Conservation (phyloP, 176 grass and related monocot genomes). For the Musa itinerans region DNA sequence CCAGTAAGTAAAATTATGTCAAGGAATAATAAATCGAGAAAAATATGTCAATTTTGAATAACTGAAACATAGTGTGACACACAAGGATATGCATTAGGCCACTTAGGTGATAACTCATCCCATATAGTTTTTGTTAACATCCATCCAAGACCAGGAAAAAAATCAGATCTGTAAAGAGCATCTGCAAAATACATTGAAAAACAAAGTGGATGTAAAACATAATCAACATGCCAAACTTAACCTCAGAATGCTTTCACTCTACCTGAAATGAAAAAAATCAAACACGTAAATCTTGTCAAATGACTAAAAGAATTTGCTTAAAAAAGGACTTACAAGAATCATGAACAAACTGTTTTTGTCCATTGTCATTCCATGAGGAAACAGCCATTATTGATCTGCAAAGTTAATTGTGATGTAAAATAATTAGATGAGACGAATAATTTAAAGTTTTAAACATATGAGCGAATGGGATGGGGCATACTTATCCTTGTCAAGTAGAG, state of each 20-base stretch:
- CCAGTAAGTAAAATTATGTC: constrained; percentile 95
- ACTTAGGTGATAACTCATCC: constrained; percentile 92
- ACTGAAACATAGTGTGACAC: constrained; percentile 4
- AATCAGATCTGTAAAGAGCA: constrained; percentile 88
- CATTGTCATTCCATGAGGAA: constrained; percentile 99
- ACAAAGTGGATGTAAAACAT: constrained; percentile 4
- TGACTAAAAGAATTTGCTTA: not conserved
- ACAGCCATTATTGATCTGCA: constrained; percentile 93
- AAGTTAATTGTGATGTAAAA: constrained; percentile 20
- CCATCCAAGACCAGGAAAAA: constrained; percentile 99
- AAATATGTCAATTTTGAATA: not conserved
- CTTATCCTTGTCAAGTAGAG: constrained; percentile 86
- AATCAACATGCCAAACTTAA: not conserved
- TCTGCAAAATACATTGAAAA: constrained; percentile 36
- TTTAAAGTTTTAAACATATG: constrained; percentile 1
- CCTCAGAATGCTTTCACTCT: not conserved
- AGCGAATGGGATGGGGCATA: constrained; percentile 30
- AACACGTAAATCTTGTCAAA: not conserved
- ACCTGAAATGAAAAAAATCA: not conserved
- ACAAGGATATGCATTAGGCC: constrained; percentile 99
- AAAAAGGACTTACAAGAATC: constrained; percentile 65
- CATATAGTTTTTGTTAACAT: constrained; percentile 90
- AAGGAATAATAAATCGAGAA: constrained; percentile 50
- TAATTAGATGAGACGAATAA: not conserved
- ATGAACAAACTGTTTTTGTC: constrained; percentile 82